Evolutionary conservation across 495 filamentous ascomycete species (phyloP).

Genomic region (Aspergillus leporis): DNA sequence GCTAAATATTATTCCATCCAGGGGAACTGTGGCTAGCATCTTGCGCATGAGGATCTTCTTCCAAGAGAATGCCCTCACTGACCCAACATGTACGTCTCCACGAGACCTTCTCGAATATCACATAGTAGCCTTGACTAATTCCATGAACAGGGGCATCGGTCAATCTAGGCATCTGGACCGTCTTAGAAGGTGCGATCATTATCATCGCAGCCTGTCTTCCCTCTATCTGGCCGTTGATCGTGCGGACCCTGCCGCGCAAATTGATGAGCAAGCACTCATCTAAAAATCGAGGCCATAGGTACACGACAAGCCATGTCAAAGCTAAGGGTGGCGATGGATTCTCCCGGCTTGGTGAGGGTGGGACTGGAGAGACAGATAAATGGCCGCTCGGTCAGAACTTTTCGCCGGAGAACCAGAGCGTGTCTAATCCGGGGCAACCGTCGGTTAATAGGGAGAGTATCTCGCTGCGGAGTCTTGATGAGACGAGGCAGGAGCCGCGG

Average conservation of each 20-base stretch:
- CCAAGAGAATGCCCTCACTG: constrained; percentile 9
- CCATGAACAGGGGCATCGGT: constrained; percentile 22
- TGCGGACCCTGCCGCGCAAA: constrained; percentile 8
- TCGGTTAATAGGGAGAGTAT: background rate
- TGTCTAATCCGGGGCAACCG: background rate
- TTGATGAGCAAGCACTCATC: constrained; percentile 12
- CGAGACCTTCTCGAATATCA: background rate
- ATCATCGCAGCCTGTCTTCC: constrained; percentile 29
- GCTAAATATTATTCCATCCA: background rate
- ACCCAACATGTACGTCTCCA: constrained; percentile 23
- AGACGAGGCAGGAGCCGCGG: background rate
- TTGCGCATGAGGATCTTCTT: constrained; percentile 24
- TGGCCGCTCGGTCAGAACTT: background rate
- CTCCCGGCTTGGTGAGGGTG: background rate
- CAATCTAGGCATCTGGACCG: constrained; percentile 24
- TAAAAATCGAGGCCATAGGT: constrained; percentile 10
- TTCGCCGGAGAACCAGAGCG: background rate
- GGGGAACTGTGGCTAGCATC: constrained; percentile 26
- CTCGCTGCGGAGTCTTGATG: constrained; percentile 2
- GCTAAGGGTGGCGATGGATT: constrained; percentile 7
- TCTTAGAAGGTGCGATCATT: constrained; percentile 25
- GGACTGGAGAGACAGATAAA: constrained; percentile 7
- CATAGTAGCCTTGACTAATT: background rate
- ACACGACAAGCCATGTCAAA: constrained; percentile 9
- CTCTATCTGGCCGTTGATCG: constrained; percentile 29